phyloP scores from a whole-genome alignment of 164 flowering plant species.

The Sedum album region DNA sequence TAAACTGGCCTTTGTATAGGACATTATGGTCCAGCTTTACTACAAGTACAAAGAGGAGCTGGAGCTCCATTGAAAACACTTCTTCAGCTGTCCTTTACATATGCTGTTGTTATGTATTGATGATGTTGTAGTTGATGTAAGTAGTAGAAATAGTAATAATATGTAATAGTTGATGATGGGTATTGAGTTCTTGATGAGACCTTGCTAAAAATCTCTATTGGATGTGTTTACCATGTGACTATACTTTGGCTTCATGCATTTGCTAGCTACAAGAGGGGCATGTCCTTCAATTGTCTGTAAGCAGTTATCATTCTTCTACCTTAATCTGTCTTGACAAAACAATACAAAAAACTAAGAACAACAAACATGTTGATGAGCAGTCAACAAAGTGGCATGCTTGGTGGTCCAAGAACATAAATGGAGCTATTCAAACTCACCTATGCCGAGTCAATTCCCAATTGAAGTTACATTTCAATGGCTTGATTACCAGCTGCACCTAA shows the following conservation, averaged over 20 bases:
- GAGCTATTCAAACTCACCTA: slow-evolving; percentile 12
- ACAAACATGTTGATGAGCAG: not conserved
- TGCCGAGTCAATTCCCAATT: slow-evolving; percentile 15
- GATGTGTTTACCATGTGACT: slow-evolving; percentile 1
- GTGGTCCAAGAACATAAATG: no score
- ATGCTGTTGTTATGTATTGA: slow-evolving; percentile 38
- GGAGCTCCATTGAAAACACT: slow-evolving; percentile 36
- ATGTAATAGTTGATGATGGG: slow-evolving; percentile 16
- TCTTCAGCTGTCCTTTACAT: slow-evolving; percentile 37
- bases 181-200: slow-evolving; percentile 27
- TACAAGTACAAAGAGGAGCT: not conserved
- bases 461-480: slow-evolving; percentile 29
- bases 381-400: not conserved
- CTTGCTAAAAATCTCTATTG: slow-evolving; percentile 26
- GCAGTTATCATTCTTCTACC: slow-evolving; percentile 9
- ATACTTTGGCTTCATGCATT: slow-evolving; percentile 22
- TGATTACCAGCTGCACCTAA: slow-evolving; percentile 29
- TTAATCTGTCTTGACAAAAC: not conserved
- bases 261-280: slow-evolving; percentile 20
- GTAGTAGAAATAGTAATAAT: slow-evolving; percentile 11
- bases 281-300: slow-evolving; percentile 16
- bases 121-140: slow-evolving; percentile 23
- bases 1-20: not conserved
- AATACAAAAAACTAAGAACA: not conserved
- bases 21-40: not conserved